Evolutionary conservation across 73 alveolate genomes (phyloP).

Genomic region (Symbiodinium pilosum): DNA sequence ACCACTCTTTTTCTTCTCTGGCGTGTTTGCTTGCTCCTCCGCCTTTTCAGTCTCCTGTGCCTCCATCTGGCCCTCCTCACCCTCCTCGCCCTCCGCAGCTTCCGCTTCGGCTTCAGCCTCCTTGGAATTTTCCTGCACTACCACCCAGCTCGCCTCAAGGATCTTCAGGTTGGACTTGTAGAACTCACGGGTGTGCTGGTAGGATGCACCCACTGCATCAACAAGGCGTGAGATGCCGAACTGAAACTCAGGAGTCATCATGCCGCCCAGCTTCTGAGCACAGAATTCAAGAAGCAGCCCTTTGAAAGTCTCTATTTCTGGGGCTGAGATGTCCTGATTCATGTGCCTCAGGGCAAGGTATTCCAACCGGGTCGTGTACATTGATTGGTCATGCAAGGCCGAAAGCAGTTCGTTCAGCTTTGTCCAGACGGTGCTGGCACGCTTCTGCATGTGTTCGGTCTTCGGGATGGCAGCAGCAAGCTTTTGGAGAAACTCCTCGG

Average conservation of each 20-base stretch:
- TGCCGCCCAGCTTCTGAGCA: background rate
- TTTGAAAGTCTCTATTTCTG: background rate
- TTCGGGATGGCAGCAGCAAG: background rate
- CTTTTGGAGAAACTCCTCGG: background rate
- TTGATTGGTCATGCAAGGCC: background rate
- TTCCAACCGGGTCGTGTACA: background rate
- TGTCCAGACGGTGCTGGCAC: background rate
- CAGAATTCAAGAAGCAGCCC: background rate
- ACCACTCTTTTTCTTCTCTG: background rate
- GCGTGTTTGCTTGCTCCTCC: background rate
- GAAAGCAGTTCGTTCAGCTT: background rate
- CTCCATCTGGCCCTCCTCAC: background rate
- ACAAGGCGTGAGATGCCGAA: background rate
- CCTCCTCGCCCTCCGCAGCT: background rate
- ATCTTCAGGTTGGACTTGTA: slow-evolving; percentile 6
- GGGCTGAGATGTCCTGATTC: background rate
- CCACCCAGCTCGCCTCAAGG: slow-evolving; percentile 9
- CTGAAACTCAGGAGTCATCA: slow-evolving; percentile 5
- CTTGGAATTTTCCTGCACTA: background rate
- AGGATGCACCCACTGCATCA: background rate
- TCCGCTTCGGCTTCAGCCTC: background rate
- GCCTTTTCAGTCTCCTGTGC: background rate
- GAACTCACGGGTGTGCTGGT: background rate
- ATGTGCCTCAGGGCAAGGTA: slow-evolving; percentile 1
- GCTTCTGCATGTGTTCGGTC: slow-evolving; percentile 12